Conservation (phyloP, 441 rosid genomes). For the Eutrema salsugineum region DNA sequence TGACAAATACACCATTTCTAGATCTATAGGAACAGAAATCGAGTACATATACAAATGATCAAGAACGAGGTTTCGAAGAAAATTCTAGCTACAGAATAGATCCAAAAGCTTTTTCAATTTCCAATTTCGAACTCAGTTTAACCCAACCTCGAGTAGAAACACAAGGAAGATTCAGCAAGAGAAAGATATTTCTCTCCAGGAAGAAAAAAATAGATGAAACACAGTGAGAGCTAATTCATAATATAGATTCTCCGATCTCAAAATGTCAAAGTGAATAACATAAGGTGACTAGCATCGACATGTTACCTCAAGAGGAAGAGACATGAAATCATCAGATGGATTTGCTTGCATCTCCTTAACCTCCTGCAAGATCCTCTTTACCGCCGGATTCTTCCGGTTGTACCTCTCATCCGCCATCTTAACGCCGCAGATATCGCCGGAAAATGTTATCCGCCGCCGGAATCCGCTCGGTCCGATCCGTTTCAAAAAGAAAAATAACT, state of each 20-base stretch:
- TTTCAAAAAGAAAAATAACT: background rate
- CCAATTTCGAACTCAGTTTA: background rate
- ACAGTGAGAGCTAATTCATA: background rate
- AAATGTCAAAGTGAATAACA: background rate
- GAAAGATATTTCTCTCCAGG: background rate
- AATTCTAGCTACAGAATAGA: background rate
- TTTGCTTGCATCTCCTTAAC: conserved; percentile 98
- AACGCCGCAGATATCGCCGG: conserved; percentile 30
- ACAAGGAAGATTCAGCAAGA: background rate
- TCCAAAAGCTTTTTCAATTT: background rate
- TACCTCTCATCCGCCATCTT: conserved; percentile 84
- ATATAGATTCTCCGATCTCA: background rate
- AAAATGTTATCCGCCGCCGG: conserved; percentile 12
- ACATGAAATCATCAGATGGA: conserved; percentile 98
- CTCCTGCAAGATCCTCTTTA: conserved; percentile 98
- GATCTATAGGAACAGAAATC: background rate
- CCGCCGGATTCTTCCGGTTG: conserved; percentile 89
- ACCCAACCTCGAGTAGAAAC: background rate
- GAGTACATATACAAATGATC: background rate
- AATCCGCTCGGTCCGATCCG: background rate
- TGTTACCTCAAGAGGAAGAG: conserved; percentile 92
- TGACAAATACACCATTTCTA: background rate
- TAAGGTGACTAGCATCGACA: background rate
- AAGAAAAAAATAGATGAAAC: background rate
- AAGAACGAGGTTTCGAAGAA: background rate